Base-by-base conservation (phyloP, 1,139 yeast species). In the Zygotorulaspora mrakii region DNA sequence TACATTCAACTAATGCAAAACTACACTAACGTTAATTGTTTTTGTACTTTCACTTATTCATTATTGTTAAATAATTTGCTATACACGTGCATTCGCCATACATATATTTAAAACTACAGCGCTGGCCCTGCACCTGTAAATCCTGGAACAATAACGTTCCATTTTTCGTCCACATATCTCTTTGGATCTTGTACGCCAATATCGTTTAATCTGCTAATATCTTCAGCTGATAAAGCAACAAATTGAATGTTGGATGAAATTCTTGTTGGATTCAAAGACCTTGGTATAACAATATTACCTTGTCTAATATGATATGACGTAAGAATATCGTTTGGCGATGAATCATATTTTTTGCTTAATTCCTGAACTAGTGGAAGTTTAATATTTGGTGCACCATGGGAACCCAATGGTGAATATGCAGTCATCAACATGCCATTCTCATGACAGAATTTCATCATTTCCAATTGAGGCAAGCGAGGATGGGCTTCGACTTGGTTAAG, bases 401-500 rank as follows among this genome's bases (percentile, higher is more conserved):
- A 69, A 8, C 83, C 84, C 50, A 77, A 66, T 32, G 84, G 84
- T 7, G 82, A 76, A 55, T 74, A 79, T 6, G 82, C 80, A 40
- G 72, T 75, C 29, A 77, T 56, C 20, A 62, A 45, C 42, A 79
- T 74, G n/a, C 66, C 67, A 42, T 77, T 60, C 7, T 65, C 54
- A 37, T 65, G 63, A 50, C 72, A 66, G 55, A 57, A 77, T 13
- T 70, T 61, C 40, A 66, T 63, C 47, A 79, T 59, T 27, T 74
- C 74, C 9, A 62, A 57, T 53, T 77, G 82, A 20, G 81, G 77
- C 47, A 78, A 64, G 40, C 67, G 71, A 35, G 83, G 83, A 51
- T 79, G 83, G 29, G 75, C 62, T 58, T 79, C 84, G 40, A 78
- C 65, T 59, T 79, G 84, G 53, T 77, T 71, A 10, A 69, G 70